Evolutionary conservation across 768 basidiomycete species (phyloP).

Genomic region (Amylocystis lapponica): DNA sequence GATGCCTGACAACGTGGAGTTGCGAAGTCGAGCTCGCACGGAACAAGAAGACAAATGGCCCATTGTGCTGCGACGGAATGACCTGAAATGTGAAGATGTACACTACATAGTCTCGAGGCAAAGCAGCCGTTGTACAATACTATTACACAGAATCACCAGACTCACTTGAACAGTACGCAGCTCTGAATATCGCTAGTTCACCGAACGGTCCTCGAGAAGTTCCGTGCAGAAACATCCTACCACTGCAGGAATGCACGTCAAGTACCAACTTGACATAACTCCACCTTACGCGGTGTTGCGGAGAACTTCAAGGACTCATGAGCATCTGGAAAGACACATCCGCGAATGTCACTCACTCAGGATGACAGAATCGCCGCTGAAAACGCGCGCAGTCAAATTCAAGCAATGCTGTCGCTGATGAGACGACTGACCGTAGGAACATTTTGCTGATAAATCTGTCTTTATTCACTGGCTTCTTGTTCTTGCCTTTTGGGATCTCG

Average conservation of each 20-base stretch:
- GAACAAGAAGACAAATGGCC: no score
- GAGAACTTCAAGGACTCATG: slow-evolving; percentile 48
- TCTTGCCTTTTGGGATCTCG: slow-evolving; percentile 94
- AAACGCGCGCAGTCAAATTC: slow-evolving; percentile 6
- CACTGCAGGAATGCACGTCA: no score
- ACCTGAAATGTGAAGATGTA: no score
- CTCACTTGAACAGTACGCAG: not conserved
- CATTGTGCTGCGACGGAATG: no score
- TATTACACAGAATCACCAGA: slow-evolving; percentile 6
- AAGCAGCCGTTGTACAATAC: slow-evolving; percentile 11
- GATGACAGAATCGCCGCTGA: slow-evolving; percentile 94
- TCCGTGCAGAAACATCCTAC: no score
- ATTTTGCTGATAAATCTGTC: slow-evolving; percentile 99
- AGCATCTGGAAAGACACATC: slow-evolving; percentile 17
- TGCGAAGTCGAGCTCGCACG: not conserved
- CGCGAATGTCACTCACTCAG: slow-evolving; percentile 59
- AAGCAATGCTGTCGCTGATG: no score
- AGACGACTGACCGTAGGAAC: slow-evolving; percentile 72
- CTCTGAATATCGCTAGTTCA: not conserved
- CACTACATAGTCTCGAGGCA: no score
- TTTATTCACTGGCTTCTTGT: slow-evolving; percentile 98
- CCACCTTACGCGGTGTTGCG: slow-evolving; percentile 37
- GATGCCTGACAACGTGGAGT: not conserved
- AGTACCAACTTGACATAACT: no score
- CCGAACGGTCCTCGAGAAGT: no score